These are phyloP conservation scores for Geum urbanum DNA, from an alignment of 306 rosid genomes.

Conservation along the genomic window DNA sequence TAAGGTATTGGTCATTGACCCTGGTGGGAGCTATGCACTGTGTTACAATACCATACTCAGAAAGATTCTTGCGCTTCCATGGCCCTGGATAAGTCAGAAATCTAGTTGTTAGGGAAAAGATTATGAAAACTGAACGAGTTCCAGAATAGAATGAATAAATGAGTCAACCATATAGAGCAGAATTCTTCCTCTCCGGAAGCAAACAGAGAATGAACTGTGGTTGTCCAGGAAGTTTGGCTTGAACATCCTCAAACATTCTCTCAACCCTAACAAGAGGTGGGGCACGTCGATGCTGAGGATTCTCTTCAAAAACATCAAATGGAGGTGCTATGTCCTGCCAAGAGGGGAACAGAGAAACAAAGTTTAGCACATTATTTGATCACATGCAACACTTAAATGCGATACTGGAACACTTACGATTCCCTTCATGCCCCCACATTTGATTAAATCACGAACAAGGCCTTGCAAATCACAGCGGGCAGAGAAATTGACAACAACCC, in stretches of 20 bases:
- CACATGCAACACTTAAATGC: neutral
- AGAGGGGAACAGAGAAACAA: neutral
- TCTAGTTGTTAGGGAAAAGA: neutral
- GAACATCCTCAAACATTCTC: conserved; percentile 63
- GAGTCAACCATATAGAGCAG: conserved; percentile 75
- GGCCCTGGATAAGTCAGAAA: conserved; percentile 51
- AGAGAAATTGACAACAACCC: conserved; percentile 87
- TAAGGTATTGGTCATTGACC: conserved; percentile 83
- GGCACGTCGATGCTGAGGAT: conserved; percentile 53
- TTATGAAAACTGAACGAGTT: neutral
- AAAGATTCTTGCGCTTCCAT: conserved; percentile 76
- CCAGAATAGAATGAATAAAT: neutral
- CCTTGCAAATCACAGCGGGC: conserved; percentile 65
- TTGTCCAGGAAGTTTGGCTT: conserved; percentile 62
- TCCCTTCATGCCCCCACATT: conserved; percentile 71
- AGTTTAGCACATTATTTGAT: neutral
- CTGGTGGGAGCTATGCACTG: conserved; percentile 80
- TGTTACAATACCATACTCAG: conserved; percentile 70
- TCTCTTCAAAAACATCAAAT: conserved; percentile 57
- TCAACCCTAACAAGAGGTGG: conserved; percentile 82
- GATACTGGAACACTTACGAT: conserved; percentile 47
- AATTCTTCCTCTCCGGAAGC: conserved; percentile 87
- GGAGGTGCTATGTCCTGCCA: conserved; percentile 53
- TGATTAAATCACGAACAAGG: conserved; percentile 61
- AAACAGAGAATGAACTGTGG: conserved; percentile 76